Evolutionary conservation across 176 grass and related monocot genomes (phyloP).

Genomic region (Oryza meyeriana): DNA sequence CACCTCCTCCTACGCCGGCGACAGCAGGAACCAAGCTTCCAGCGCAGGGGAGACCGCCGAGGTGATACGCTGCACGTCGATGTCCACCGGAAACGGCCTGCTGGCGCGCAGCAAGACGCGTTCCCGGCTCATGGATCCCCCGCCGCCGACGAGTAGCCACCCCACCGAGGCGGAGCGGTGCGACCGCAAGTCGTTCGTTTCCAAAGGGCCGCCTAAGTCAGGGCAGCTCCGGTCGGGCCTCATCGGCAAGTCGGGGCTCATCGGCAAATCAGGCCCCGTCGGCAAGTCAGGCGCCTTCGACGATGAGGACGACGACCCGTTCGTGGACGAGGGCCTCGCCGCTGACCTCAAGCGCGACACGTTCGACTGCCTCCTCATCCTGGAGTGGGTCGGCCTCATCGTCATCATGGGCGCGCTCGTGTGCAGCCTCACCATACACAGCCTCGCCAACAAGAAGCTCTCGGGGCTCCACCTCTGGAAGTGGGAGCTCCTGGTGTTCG

Average conservation of each 20-base stretch:
- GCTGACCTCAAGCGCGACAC: constrained; percentile 58
- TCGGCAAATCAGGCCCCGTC: constrained; percentile 34
- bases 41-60: constrained; percentile 21
- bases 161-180: not conserved
- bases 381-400: constrained; percentile 77
- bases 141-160: constrained; percentile 27
- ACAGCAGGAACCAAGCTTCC: constrained; percentile 14
- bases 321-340: constrained; percentile 70
- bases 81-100: constrained; percentile 28
- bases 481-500: constrained; percentile 78
- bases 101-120: constrained; percentile 62
- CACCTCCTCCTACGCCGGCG: constrained; percentile 37
- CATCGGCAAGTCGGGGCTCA: constrained; percentile 43
- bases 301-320: constrained; percentile 80
- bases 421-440: constrained; percentile 56
- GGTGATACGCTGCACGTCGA: constrained; percentile 74
- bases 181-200: constrained; percentile 43
- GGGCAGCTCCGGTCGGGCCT: constrained; percentile 56
- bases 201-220: constrained; percentile 42
- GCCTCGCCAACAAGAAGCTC: constrained; percentile 38
- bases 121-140: constrained; percentile 72
- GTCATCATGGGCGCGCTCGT: constrained; percentile 67
- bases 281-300: constrained; percentile 48
- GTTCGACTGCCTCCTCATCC: constrained; percentile 46
- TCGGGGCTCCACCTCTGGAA: constrained; percentile 91